Percentiles rank a stretch among this genome's conserved stretches.
phyloP scores from a whole-genome alignment of 225 moss, liverwort and hornwort genomes.

The Physcomitrium patens region DNA sequence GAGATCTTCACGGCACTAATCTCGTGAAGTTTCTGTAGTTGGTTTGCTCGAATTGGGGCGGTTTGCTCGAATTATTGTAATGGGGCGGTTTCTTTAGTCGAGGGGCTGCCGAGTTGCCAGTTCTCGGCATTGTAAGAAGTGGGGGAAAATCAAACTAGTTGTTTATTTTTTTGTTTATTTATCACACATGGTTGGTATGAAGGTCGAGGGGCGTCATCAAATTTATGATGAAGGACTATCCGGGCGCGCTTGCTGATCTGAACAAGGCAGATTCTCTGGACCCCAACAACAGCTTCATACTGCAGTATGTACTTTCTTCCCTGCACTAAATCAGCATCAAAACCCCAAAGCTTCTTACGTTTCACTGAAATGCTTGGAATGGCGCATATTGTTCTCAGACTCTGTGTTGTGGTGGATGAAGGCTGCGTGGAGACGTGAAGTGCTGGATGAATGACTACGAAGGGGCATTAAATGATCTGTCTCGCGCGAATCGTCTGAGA shows the following conservation, averaged over 20 bases:
- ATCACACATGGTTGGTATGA: constrained; percentile 9
- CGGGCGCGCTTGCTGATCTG: constrained; percentile 47
- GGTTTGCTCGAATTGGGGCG: background rate
- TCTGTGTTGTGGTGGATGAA: constrained; percentile 16
- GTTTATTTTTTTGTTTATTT: no score
- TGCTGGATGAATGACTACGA: constrained; percentile 63
- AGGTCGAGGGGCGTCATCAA: constrained; percentile 60
- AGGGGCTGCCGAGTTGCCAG: background rate
- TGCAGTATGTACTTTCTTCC: constrained; percentile 39
- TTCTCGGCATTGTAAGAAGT: background rate
- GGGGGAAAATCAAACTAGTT: no score
- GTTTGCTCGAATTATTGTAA: no score
- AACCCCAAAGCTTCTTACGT: no score
- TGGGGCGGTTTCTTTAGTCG: background rate
- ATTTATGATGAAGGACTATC: constrained; percentile 57
- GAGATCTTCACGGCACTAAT: background rate
- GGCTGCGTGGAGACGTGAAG: constrained; percentile 68
- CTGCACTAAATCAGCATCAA: background rate
- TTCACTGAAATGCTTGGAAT: no score
- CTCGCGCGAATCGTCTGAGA: constrained; percentile 41
- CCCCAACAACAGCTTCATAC: constrained; percentile 62
- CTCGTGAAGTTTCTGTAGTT: background rate
- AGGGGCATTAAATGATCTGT: constrained; percentile 58
- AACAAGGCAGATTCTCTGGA: constrained; percentile 58
- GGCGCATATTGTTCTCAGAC: background rate